These are phyloP conservation scores for Diatrype stigma DNA, from an alignment of 2,329 filamentous ascomycete genomes.

Conservation along the genomic window DNA sequence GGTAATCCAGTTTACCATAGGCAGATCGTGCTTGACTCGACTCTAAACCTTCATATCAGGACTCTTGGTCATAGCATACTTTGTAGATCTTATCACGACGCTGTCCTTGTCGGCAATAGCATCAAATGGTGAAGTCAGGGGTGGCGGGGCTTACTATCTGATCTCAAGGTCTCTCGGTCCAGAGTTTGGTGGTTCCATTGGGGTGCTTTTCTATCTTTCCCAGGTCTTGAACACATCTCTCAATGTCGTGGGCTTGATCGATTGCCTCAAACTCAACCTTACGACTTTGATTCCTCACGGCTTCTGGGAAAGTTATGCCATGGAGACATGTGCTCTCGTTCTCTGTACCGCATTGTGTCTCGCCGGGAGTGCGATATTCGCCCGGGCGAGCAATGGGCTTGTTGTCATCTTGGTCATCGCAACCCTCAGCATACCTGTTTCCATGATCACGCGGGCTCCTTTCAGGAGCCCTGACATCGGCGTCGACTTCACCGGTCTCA, in stretches of 20 bases:
- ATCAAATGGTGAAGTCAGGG: slow-evolving; percentile 83
- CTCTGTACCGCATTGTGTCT: slow-evolving; percentile 73
- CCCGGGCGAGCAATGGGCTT: slow-evolving; percentile 73
- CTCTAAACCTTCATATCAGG: slow-evolving; percentile 38
- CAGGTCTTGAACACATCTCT: slow-evolving; percentile 81
- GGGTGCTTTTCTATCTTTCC: slow-evolving; percentile 86
- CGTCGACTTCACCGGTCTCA: slow-evolving; percentile 76
- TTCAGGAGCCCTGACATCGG: slow-evolving; percentile 60
- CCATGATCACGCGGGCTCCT: slow-evolving; percentile 63
- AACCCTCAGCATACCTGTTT: slow-evolving; percentile 77
- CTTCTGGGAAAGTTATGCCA: slow-evolving; percentile 73
- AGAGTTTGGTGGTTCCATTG: slow-evolving; percentile 86
- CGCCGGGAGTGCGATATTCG: slow-evolving; percentile 75
- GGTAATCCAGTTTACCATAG: slow-evolving; percentile 17
- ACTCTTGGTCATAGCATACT: slow-evolving; percentile 70
- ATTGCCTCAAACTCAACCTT: slow-evolving; percentile 75
- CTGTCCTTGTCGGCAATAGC: slow-evolving; percentile 86
- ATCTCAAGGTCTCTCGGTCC: slow-evolving; percentile 82
- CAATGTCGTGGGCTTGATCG: slow-evolving; percentile 81
- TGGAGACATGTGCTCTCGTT: slow-evolving; percentile 67
- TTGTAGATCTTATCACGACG: slow-evolving; percentile 77
- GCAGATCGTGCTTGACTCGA: not conserved
- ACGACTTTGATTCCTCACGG: slow-evolving; percentile 63
- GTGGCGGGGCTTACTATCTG: slow-evolving; percentile 83
- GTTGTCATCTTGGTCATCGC: slow-evolving; percentile 67